Conservation (phyloP, 306 rosid species). For the Aeschynomene evenia region DNA sequence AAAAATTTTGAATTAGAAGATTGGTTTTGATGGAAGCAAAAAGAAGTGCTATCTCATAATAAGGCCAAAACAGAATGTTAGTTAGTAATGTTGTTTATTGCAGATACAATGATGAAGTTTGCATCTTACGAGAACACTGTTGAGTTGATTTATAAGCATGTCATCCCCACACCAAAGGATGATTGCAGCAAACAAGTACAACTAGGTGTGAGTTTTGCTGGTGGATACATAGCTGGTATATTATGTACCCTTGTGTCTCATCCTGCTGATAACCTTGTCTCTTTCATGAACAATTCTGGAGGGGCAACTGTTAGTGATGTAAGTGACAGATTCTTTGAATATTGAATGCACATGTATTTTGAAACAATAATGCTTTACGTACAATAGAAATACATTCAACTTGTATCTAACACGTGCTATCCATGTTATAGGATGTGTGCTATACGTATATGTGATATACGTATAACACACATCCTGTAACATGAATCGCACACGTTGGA, state of each 20-base stretch:
- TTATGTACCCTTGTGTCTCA: slow-evolving; percentile 93
- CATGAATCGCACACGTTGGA: too few relatives aligned
- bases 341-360: too few relatives aligned
- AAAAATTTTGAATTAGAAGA: too few relatives aligned
- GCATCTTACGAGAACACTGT: slow-evolving; percentile 95
- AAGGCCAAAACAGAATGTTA: neutral
- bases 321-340: too few relatives aligned
- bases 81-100: slow-evolving; percentile 22
- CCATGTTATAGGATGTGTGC: too few relatives aligned
- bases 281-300: slow-evolving; percentile 91
- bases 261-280: slow-evolving; percentile 98
- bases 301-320: slow-evolving; percentile 98
- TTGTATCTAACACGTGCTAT: too few relatives aligned
- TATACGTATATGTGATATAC: too few relatives aligned
- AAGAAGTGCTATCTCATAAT: neutral
- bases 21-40: too few relatives aligned
- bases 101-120: slow-evolving; percentile 98
- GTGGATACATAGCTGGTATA: slow-evolving; percentile 95
- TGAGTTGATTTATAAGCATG: slow-evolving; percentile 73
- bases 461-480: slow-evolving; percentile 42
- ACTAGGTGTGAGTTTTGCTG: slow-evolving; percentile 93
- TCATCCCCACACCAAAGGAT: slow-evolving; percentile 73
- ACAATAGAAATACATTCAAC: too few relatives aligned
- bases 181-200: slow-evolving; percentile 83
- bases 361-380: too few relatives aligned